Evolutionary conservation across 495 filamentous ascomycete species (phyloP).

Genomic region (Pyrenula aspistea): DNA sequence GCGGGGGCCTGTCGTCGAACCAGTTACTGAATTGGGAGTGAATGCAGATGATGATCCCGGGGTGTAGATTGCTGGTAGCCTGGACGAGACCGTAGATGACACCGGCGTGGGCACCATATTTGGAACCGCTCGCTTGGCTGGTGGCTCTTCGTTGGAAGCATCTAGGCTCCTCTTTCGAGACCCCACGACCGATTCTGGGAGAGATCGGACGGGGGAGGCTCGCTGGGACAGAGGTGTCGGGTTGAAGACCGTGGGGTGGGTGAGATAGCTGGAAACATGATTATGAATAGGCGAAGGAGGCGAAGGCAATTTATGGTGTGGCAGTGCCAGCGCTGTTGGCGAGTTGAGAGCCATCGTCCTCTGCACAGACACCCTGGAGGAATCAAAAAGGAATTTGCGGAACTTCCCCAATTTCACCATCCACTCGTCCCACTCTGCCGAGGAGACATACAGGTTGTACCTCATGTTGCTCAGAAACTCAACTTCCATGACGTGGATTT

Average conservation of each 20-base stretch:
- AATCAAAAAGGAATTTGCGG: constrained; percentile 64
- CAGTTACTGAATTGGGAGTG: constrained; percentile 14
- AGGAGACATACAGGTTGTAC: constrained; percentile 78
- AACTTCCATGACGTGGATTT: constrained; percentile 99
- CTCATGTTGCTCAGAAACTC: constrained; percentile 98
- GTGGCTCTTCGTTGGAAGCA: constrained; percentile 47
- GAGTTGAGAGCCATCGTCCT: constrained; percentile 6
- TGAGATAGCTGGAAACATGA: constrained; percentile 24
- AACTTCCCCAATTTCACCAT: constrained; percentile 68
- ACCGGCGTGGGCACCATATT: constrained; percentile 15
- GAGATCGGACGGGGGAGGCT: constrained; percentile 40
- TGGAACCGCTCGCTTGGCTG: constrained; percentile 47
- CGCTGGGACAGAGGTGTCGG: not conserved
- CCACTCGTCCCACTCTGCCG: constrained; percentile 77
- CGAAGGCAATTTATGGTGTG: constrained; percentile 38
- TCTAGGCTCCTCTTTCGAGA: constrained; percentile 65
- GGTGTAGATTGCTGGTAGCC: constrained; percentile 21
- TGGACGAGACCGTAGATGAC: constrained; percentile 19
- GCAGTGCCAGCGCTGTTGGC: constrained; percentile 20
- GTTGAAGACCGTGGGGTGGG: constrained; percentile 12
- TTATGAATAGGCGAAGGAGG: constrained; percentile 28
- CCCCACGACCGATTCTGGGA: constrained; percentile 25
- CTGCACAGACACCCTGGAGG: constrained; percentile 17
- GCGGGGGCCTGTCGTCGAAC: constrained; percentile 21
- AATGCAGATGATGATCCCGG: constrained; percentile 26